Conservation (phyloP, 805 yeast species). For the Wickerhamiella slavikovae region DNA sequence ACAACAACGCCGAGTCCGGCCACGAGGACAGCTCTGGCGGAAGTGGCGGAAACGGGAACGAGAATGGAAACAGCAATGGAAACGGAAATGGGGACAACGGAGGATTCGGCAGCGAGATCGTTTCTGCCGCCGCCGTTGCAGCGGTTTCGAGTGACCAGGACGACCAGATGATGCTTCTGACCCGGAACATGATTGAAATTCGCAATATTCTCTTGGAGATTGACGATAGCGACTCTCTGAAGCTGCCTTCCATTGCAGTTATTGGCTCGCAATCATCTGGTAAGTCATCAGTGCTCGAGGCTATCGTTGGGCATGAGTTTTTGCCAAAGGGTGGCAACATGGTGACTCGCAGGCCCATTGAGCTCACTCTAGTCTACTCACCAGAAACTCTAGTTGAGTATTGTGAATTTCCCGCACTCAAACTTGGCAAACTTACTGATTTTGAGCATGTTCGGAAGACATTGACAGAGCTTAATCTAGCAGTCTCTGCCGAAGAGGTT, state of each 20-base stretch:
- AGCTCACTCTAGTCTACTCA: conserved; percentile 74
- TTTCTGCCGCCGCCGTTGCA: conserved; percentile 25
- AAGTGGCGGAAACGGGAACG: conserved; percentile 1
- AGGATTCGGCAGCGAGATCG: conserved; percentile 23
- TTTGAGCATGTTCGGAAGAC: conserved; percentile 75
- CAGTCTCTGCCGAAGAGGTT: conserved; percentile 71
- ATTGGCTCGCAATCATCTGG: conserved; percentile 97
- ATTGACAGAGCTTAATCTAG: conserved; percentile 74
- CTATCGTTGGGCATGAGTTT: conserved; percentile 95
- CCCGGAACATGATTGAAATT: conserved; percentile 94
- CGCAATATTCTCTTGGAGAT: conserved; percentile 56
- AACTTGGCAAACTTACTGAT: conserved; percentile 63
- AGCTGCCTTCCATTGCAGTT: conserved; percentile 86
- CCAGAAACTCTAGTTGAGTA: conserved; percentile 63
- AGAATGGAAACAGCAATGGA: not conserved
- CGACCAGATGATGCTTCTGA: conserved; percentile 63
- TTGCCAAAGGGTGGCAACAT: conserved; percentile 92
- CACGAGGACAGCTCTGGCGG: conserved; percentile 2
- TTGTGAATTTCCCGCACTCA: conserved; percentile 86
- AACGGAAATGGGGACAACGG: conserved; percentile 5
- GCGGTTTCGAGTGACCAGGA: conserved; percentile 34
- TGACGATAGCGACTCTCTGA: conserved; percentile 56
- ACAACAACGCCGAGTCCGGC: not conserved
- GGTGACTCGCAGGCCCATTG: conserved; percentile 97
- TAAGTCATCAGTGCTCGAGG: conserved; percentile 85